These are phyloP conservation scores for Fraxinus greggii DNA, from an alignment of 305 asterid species.

Conservation along the genomic window DNA sequence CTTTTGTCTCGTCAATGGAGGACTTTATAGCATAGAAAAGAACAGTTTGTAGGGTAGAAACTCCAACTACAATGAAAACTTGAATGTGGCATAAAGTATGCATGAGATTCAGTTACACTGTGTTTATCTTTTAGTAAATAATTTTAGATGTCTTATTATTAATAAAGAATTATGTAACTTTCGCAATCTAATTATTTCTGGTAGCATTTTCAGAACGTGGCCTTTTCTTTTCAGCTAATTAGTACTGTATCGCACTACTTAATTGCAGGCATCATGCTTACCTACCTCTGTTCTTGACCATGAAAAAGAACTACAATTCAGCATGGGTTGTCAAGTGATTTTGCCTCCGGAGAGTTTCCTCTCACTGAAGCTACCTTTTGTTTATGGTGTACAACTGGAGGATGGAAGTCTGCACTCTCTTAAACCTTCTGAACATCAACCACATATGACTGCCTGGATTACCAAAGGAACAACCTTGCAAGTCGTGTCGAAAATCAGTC, in stretches of 20 bases:
- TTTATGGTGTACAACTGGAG: conserved; percentile 74
- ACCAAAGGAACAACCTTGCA: conserved; percentile 67
- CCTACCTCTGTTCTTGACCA: conserved; percentile 71
- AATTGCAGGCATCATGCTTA: conserved; percentile 67
- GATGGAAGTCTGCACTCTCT: conserved; percentile 76
- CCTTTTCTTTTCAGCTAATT: conserved; percentile 2
- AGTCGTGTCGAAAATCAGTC: conserved; percentile 52
- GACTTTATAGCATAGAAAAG: background rate
- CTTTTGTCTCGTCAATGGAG: background rate
- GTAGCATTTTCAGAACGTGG: background rate
- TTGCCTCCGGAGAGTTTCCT: conserved; percentile 93
- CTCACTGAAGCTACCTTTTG: conserved; percentile 84
- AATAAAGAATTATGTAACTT: background rate
- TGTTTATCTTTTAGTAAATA: background rate
- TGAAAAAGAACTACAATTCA: conserved; percentile 70
- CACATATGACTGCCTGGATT: conserved; percentile 83
- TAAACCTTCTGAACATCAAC: conserved; percentile 68
- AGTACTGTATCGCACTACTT: background rate
- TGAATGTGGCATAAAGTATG: background rate
- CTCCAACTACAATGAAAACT: background rate
- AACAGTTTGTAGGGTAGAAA: background rate
- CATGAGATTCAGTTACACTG: conserved; percentile 4
- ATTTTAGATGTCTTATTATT: background rate
- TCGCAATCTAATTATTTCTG: background rate
- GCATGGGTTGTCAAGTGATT: conserved; percentile 76